Base-by-base conservation (phyloP, 495 filamentous ascomycete genomes). In the Talaromyces borbonicus region DNA sequence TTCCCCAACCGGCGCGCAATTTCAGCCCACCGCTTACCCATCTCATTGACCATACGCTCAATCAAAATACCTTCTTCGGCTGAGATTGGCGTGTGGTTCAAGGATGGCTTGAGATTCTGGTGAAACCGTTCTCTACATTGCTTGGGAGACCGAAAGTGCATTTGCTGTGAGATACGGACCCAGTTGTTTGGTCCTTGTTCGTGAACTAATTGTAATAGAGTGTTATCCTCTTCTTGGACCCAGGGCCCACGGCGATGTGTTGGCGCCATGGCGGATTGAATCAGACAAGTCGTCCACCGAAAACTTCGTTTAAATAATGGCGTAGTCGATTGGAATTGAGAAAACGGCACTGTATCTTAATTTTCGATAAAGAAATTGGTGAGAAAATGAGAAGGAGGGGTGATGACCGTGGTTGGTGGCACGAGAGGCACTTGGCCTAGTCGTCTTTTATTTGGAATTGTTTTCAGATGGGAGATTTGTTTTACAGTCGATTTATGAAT, bases 121-220 rank as follows among this genome's bases (percentile, higher is more conserved):
- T 95, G 88, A 59, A 85, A 98, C 18, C 92, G 76, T 65, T 98
- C 92, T 24, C 92, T 80, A 57, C 92, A 98, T 69, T 98, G 92
- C 68, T 98, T 98, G 35, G 92, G 83, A 20, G 87, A 85, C 44
- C 92, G 79, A 22, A 83, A 79, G 48, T 76, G 71, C 58, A 96
- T 81, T 39, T 78, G 70, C 30, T 80, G 70, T 11, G 89, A 81
- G 57, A 98, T 93, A 52, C 81, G 75, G 8, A 95, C 89, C 92
- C 92, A 98, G 73, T 95, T 93, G 58, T 85, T 74, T 15, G 87
- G 77, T 36, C 88, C 89, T 62, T 86, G 80, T 47, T 72, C 71
- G 22, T 81, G 72, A 39, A 95, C 87, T 20, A 95, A 74, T 43
- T 75, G 67, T 30, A 87, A 64, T 6, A 97, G 77, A 43, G 75